These are phyloP conservation scores for Cladosporium halotolerans DNA, from an alignment of 2,329 filamentous ascomycete species.

Conservation along the genomic window DNA sequence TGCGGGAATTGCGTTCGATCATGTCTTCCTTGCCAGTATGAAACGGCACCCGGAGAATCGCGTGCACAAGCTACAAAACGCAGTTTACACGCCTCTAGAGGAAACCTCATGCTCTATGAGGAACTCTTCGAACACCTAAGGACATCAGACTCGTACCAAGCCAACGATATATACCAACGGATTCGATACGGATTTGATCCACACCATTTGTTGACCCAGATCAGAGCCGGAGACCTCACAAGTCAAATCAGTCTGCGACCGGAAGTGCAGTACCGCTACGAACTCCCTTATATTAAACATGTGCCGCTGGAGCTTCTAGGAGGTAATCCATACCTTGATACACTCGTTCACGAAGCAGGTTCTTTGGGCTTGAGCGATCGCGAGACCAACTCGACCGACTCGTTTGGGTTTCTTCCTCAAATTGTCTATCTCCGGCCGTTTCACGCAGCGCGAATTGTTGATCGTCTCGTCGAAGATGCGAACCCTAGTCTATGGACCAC, in stretches of 20 bases:
- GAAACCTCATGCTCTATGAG: neutral
- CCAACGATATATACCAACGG: neutral
- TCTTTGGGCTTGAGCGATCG: neutral
- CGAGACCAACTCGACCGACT: neutral
- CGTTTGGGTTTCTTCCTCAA: neutral
- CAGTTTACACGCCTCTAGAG: neutral
- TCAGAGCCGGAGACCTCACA: neutral
- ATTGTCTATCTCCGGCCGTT: neutral
- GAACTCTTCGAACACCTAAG: neutral
- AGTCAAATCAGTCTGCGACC: neutral
- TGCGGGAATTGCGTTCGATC: neutral
- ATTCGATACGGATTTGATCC: neutral
- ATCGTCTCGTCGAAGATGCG: neutral
- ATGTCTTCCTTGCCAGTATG: neutral
- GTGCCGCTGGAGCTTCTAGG: neutral
- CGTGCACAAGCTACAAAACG: neutral
- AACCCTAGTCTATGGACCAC: neutral
- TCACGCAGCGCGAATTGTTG: neutral
- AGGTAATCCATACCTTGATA: neutral
- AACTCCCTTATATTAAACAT: neutral
- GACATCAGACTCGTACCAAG: neutral
- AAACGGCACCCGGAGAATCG: neutral
- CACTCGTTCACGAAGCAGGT: neutral
- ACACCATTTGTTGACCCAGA: neutral
- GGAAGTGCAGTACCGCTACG: neutral